Percentiles rank a stretch among this genome's conserved stretches.
These are phyloP conservation scores for Brasenia schreberi DNA, from an alignment of 164 flowering plant genomes.

Conservation along the genomic window DNA sequence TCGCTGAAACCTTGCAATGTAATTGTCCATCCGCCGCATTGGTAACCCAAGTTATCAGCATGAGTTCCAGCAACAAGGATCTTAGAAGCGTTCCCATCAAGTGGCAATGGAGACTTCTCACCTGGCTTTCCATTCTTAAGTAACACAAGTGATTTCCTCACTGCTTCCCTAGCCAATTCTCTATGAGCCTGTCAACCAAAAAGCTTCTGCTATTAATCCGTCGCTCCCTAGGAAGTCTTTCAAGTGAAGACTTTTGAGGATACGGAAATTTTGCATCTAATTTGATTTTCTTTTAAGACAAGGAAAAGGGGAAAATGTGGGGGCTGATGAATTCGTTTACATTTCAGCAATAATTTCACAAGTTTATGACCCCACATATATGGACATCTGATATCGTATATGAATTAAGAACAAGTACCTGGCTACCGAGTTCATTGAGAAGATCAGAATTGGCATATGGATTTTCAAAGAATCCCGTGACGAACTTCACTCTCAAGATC, in stretches of 20 bases:
- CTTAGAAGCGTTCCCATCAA: conserved; percentile 20
- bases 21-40: conserved; percentile 30
- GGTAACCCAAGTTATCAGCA: conserved; percentile 24
- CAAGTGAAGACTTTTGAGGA: background rate
- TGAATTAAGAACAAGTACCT: conserved; percentile 9
- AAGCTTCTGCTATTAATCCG: background rate
- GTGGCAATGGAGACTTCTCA: conserved; percentile 16
- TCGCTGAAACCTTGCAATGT: conserved; percentile 35
- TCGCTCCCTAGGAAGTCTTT: background rate
- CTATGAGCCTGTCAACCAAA: conserved; percentile 17
- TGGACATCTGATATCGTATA: no score
- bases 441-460: conserved; percentile 23
- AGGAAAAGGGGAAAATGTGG: no score
- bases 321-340: no score
- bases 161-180: conserved; percentile 26
- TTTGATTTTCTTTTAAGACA: background rate
- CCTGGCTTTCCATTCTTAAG: conserved; percentile 19
- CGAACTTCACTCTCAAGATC: conserved; percentile 18
- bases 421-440: conserved; percentile 22
- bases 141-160: conserved; percentile 22
- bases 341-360: no score
- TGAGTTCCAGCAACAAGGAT: conserved; percentile 25
- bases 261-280: no score
- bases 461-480: conserved; percentile 31
- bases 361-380: no score